Percentiles rank a stretch among this genome's conserved stretches.
Evolutionary conservation across 2,329 filamentous ascomycete genomes (phyloP).

Genomic region (Chlorencoelia australis): DNA sequence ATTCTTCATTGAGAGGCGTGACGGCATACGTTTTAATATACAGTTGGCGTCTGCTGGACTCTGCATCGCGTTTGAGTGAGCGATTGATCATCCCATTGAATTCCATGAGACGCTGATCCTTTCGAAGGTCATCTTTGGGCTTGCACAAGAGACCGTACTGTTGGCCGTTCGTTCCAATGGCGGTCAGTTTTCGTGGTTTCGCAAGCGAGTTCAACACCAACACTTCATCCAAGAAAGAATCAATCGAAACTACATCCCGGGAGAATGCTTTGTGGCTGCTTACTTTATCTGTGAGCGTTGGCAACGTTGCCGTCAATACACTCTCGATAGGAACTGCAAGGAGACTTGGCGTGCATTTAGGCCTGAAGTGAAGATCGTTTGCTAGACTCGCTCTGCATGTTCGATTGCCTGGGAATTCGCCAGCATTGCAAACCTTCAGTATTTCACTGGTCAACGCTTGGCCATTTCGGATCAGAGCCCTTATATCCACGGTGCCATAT

Average conservation of each 20-base stretch:
- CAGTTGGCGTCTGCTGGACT: constrained; percentile 79
- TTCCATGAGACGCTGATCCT: constrained; percentile 97
- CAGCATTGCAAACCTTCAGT: constrained; percentile 68
- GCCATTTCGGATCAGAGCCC: constrained; percentile 62
- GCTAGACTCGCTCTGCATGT: constrained; percentile 63
- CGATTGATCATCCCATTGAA: constrained; percentile 98
- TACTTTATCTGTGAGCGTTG: constrained; percentile 59
- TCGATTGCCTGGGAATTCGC: constrained; percentile 58
- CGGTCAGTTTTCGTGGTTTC: constrained; percentile 80
- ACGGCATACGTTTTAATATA: constrained; percentile 98
- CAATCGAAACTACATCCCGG: constrained; percentile 74
- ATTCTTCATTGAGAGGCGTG: constrained; percentile 93
- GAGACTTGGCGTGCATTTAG: constrained; percentile 69
- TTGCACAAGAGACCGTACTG: constrained; percentile 90
- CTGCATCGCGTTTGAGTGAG: constrained; percentile 81
- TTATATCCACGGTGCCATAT: constrained; percentile 48
- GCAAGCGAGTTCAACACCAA: constrained; percentile 84
- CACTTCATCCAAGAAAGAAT: constrained; percentile 74
- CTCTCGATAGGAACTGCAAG: constrained; percentile 85
- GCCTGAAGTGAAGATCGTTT: constrained; percentile 72
- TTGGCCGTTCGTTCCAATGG: constrained; percentile 80
- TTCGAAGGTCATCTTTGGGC: constrained; percentile 93
- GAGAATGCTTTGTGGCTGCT: constrained; percentile 80
- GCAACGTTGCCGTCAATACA: constrained; percentile 73
- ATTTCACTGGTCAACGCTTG: constrained; percentile 78